phyloP scores from a whole-genome alignment of 257 asterid genomes.

The Linderniella brevidens region DNA sequence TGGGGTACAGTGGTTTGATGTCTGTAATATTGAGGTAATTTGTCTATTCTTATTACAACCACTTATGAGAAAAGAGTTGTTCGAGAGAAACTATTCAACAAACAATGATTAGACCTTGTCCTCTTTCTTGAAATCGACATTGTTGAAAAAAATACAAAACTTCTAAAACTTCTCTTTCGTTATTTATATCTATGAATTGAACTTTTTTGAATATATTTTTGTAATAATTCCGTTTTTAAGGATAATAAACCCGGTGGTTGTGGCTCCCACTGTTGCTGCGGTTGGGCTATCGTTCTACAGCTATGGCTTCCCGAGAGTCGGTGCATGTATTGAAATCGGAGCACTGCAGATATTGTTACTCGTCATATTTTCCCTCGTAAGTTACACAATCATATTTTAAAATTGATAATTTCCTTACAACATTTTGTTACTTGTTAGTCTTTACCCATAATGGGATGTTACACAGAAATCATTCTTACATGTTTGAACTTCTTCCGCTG shows the following conservation, averaged over 20 bases:
- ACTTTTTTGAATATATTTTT: background rate
- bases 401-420: too few relatives aligned
- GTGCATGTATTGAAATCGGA: constrained; percentile 90
- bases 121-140: background rate
- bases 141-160: background rate
- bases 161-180: background rate
- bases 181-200: background rate
- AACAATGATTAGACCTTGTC: constrained; percentile 1
- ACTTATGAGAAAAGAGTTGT: background rate
- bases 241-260: constrained; percentile 93
- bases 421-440: too few relatives aligned
- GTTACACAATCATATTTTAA: constrained; percentile 12
- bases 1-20: constrained; percentile 96
- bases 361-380: constrained; percentile 77
- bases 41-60: constrained; percentile 4
- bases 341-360: constrained; percentile 71
- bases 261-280: constrained; percentile 90
- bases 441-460: too few relatives aligned
- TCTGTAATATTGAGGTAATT: constrained; percentile 49
- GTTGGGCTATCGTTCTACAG: constrained; percentile 96
- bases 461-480: background rate
- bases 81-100: constrained; percentile 1
- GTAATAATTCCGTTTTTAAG: constrained; percentile 21
- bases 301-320: constrained; percentile 87
- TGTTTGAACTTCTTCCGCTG: constrained; percentile 16